These are phyloP conservation scores for Alternaria solani DNA, from an alignment of 2,329 filamentous ascomycete genomes.

Conservation along the genomic window DNA sequence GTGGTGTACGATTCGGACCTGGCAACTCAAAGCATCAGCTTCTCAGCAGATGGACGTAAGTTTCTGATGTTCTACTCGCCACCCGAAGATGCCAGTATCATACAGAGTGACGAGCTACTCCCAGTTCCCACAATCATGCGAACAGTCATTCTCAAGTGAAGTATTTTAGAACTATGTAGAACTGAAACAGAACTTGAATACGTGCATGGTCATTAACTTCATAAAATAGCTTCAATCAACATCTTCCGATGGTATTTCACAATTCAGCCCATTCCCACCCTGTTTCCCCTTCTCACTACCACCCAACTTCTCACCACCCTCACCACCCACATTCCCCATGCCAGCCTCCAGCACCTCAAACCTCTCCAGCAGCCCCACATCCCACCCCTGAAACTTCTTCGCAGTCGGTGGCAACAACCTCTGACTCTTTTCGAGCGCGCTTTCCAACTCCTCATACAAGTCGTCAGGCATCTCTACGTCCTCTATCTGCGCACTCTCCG, in stretches of 20 bases:
- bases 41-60: not conserved
- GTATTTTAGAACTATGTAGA: not conserved
- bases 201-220: not conserved
- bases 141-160: not conserved
- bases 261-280: not conserved
- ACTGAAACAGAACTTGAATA: not conserved
- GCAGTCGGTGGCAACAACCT: slow-evolving; percentile 63
- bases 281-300: not conserved
- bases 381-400: slow-evolving; percentile 70
- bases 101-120: not conserved
- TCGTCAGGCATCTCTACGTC: slow-evolving; percentile 61
- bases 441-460: slow-evolving; percentile 58
- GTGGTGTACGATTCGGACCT: not conserved
- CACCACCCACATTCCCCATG: not conserved
- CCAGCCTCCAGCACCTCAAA: slow-evolving; percentile 52
- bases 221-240: slow-evolving; percentile 4
- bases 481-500: slow-evolving; percentile 56
- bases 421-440: slow-evolving; percentile 60
- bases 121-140: not conserved
- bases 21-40: not conserved
- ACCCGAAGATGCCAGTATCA: not conserved
- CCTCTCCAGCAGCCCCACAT: slow-evolving; percentile 68
- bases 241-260: slow-evolving; percentile 7
- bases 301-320: not conserved
- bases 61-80: not conserved